Percentiles rank a stretch among this genome's conserved stretches.
phyloP scores from a whole-genome alignment of 495 filamentous ascomycete species.

The Sordaria brevicollis region DNA sequence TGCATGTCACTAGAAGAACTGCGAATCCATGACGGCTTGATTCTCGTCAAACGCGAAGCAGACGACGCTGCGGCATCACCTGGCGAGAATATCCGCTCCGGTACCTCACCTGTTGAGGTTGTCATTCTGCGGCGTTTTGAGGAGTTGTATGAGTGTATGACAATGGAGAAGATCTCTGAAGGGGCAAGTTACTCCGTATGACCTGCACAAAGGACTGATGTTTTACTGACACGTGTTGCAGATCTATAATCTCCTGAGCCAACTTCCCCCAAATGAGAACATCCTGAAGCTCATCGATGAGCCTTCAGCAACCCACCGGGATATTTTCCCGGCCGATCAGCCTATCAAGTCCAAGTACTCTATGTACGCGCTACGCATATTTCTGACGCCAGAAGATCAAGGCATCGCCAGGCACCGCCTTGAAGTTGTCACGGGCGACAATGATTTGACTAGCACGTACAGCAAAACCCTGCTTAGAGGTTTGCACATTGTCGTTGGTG shows the following conservation, averaged over 20 bases:
- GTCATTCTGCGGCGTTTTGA: slow-evolving; percentile 80
- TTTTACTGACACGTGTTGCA: slow-evolving; percentile 25
- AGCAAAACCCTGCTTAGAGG: slow-evolving; percentile 24
- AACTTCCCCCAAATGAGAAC: slow-evolving; percentile 59
- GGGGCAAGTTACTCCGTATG: slow-evolving; percentile 35
- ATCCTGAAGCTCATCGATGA: slow-evolving; percentile 49
- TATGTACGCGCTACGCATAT: slow-evolving; percentile 49
- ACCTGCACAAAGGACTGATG: neutral
- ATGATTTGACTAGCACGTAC: slow-evolving; percentile 9
- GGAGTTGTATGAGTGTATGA: slow-evolving; percentile 71
- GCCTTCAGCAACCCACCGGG: slow-evolving; percentile 37
- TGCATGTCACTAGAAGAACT: slow-evolving; percentile 47
- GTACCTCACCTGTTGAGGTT: slow-evolving; percentile 49
- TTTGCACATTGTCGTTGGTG: slow-evolving; percentile 35
- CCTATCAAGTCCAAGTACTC: slow-evolving; percentile 71
- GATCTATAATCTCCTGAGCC: slow-evolving; percentile 65
- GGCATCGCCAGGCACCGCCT: neutral
- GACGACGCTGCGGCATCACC: slow-evolving; percentile 26
- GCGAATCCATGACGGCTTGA: slow-evolving; percentile 47
- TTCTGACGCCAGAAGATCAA: slow-evolving; percentile 20
- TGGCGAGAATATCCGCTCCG: slow-evolving; percentile 20
- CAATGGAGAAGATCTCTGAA: slow-evolving; percentile 58
- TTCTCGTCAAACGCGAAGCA: slow-evolving; percentile 44
- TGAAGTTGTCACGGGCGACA: neutral
- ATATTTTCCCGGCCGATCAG: slow-evolving; percentile 56